These are phyloP conservation scores for Sporothrix humicola DNA, from an alignment of 2,329 filamentous ascomycete genomes.

Conservation along the genomic window DNA sequence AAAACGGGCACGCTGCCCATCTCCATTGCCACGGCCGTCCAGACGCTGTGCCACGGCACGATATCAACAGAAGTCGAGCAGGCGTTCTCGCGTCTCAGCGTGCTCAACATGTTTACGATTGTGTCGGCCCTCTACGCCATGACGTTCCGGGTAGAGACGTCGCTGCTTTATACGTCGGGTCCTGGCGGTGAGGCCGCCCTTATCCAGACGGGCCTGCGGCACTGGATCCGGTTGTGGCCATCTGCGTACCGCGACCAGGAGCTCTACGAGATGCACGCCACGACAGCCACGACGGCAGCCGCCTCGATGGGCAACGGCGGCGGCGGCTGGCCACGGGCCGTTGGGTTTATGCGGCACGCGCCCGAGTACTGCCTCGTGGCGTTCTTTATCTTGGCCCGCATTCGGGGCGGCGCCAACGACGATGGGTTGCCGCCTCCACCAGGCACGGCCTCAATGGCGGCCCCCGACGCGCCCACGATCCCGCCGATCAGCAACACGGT, in stretches of 20 bases:
- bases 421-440: not conserved
- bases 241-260: conserved; percentile 28
- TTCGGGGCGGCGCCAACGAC: conserved; percentile 21
- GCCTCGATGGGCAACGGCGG: not conserved
- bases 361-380: conserved; percentile 29
- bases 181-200: conserved; percentile 22
- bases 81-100: conserved; percentile 8
- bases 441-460: not conserved
- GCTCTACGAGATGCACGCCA: conserved; percentile 25
- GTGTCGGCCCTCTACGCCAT: conserved; percentile 27
- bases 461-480: not conserved
- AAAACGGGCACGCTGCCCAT: not conserved
- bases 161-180: conserved; percentile 24
- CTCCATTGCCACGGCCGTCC: conserved; percentile 7
- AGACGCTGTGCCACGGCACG: conserved; percentile 17
- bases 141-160: conserved; percentile 25
- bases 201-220: conserved; percentile 15
- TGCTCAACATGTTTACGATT: conserved; percentile 30
- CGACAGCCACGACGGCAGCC: not conserved
- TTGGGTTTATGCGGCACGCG: conserved; percentile 22
- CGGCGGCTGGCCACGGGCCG: conserved; percentile 1
- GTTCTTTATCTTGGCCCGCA: conserved; percentile 17
- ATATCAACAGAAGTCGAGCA: conserved; percentile 20
- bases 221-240: conserved; percentile 27
- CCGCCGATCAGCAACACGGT: conserved; percentile 7